Conservation (phyloP, 495 filamentous ascomycete species). For the Sphaerosporella brunnea region DNA sequence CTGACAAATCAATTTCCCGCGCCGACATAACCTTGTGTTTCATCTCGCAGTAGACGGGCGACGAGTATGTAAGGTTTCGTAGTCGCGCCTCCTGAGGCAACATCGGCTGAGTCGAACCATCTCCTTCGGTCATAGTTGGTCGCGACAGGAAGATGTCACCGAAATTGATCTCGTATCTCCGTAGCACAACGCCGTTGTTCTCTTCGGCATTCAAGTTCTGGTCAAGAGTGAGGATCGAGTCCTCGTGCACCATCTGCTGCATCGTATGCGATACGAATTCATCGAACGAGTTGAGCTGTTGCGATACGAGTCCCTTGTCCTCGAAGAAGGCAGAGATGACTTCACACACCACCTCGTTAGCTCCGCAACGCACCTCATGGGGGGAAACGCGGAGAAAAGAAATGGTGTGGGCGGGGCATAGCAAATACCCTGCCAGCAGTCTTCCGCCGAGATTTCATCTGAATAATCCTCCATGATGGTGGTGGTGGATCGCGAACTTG, state of each 20-base stretch:
- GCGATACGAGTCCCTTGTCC: conserved; percentile 82
- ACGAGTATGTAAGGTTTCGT: conserved; percentile 86
- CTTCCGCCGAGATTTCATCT: conserved; percentile 67
- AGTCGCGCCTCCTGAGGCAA: conserved; percentile 83
- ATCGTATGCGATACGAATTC: conserved; percentile 86
- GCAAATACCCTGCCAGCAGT: conserved; percentile 69
- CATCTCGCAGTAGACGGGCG: conserved; percentile 73
- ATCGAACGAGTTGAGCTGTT: conserved; percentile 96
- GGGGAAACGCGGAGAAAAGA: not conserved
- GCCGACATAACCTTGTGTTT: conserved; percentile 63
- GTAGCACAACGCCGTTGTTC: conserved; percentile 59
- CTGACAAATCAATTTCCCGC: conserved; percentile 48
- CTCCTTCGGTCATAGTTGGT: conserved; percentile 77
- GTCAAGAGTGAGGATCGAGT: conserved; percentile 71
- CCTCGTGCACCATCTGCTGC: conserved; percentile 79
- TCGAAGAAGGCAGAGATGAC: conserved; percentile 96
- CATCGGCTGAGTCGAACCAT: conserved; percentile 64
- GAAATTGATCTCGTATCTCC: conserved; percentile 86
- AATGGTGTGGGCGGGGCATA: too few species aligned
- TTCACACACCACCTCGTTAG: too few species aligned
- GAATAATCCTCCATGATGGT: conserved; percentile 41
- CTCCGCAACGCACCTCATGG: too few species aligned
- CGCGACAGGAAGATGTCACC: conserved; percentile 65
- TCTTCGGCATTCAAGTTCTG: conserved; percentile 56
- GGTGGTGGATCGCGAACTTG: too few species aligned